A percentile compares a stretch with the other conserved stretches of the same genome.
These are phyloP conservation scores for Boletus tomentosulus DNA, from an alignment of 768 basidiomycete species.

Conservation along the genomic window DNA sequence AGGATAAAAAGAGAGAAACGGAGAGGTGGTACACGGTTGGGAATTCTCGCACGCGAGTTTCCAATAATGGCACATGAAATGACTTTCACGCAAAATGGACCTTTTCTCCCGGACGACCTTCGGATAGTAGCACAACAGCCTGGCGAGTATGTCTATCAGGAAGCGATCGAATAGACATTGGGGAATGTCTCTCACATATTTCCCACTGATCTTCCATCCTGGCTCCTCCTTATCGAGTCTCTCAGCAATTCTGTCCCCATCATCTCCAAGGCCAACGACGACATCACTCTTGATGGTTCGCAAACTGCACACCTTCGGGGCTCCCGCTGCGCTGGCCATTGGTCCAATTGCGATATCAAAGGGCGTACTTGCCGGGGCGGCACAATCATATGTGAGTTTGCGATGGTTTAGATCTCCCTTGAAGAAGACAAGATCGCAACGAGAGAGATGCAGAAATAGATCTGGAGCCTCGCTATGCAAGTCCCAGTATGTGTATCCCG, in stretches of 20 bases:
- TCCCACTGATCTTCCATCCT: conserved; percentile 96
- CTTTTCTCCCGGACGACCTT: conserved; percentile 85
- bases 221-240: conserved; percentile 79
- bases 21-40: neutral
- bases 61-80: neutral
- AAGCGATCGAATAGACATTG: neutral
- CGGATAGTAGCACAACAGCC: conserved; percentile 85
- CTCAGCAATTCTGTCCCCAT: conserved; percentile 69
- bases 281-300: conserved; percentile 95
- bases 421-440: conserved; percentile 88
- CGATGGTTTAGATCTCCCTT: conserved; percentile 95
- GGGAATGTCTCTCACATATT: conserved; percentile 66
- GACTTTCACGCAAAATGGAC: conserved; percentile 61
- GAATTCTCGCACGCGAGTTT: neutral
- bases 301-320: conserved; percentile 81
- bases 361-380: conserved; percentile 79
- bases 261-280: conserved; percentile 75
- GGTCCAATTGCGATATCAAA: conserved; percentile 91
- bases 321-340: conserved; percentile 84
- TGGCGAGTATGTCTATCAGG: conserved; percentile 27
- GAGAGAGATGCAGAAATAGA: conserved; percentile 87
- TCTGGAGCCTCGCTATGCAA: conserved; percentile 80
- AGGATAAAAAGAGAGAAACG: no score
- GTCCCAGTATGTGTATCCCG: conserved; percentile 95
- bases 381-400: conserved; percentile 84